phyloP scores from a whole-genome alignment of 345 rosid genomes.

The Ceriops zippeliana region DNA sequence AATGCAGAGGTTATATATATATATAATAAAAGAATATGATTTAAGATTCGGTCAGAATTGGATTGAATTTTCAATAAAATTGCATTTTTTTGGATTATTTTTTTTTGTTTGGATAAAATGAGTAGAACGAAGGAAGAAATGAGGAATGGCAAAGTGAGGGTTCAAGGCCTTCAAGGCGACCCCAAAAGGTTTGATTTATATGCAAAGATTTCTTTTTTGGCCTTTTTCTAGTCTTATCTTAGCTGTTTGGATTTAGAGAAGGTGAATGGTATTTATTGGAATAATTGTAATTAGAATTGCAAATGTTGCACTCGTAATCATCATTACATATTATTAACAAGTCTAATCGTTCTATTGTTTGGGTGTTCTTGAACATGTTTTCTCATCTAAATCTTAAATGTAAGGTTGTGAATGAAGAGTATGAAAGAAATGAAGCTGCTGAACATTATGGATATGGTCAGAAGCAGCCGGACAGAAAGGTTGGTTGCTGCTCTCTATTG shows the following conservation, averaged over 20 bases:
- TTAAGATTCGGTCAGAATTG: background rate
- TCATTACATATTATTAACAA: too few relatives aligned
- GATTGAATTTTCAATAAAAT: too few relatives aligned
- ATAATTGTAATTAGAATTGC: too few relatives aligned
- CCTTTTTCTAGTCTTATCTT: background rate
- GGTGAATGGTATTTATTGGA: too few relatives aligned
- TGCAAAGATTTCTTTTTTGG: background rate
- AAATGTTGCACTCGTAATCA: too few relatives aligned
- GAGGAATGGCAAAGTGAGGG: constrained; percentile 25
- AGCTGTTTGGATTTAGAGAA: too few relatives aligned
- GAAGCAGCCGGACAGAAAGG: constrained; percentile 36
- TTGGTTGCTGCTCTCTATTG: constrained; percentile 6
- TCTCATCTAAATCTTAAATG: background rate
- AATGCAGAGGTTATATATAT: background rate
- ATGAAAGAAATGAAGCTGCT: constrained; percentile 27
- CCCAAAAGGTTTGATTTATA: constrained; percentile 36
- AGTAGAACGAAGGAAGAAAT: constrained; percentile 18
- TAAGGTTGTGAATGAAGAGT: constrained; percentile 31
- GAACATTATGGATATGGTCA: constrained; percentile 19
- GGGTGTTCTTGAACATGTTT: background rate
- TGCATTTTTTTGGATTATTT: background rate
- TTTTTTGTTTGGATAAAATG: constrained; percentile 9
- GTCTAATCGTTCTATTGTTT: background rate
- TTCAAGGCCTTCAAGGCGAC: constrained; percentile 37
- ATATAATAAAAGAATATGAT: too few relatives aligned